Base-by-base conservation (phyloP, 2,329 filamentous ascomycete genomes). In the Fusarium veterinarium region DNA sequence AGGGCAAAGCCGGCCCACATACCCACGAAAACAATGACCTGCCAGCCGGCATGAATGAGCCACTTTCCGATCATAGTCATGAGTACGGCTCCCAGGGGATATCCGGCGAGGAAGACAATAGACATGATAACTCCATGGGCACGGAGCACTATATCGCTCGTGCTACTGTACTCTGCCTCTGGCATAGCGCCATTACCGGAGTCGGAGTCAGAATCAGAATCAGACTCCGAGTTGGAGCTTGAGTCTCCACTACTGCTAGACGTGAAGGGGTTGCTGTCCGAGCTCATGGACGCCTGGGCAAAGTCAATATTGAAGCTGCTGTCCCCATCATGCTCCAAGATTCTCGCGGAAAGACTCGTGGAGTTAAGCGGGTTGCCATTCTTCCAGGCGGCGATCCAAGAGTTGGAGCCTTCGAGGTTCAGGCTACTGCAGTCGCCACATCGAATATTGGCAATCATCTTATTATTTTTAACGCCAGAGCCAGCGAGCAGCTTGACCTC, bases 391-490 rank as follows among this genome's bases (percentile, higher is more conserved):
- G 83, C 83, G 61, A 91, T 86, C 87, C 88, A 90, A 45, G 75
- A 74, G 13, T 84, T 80, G 37, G 73, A 72, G 58, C 82, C 82
- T 11, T 77, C 69, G n/a, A 87, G 78, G 56, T 83, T 77, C 66
- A 90, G 80, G 17, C 81, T 77, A 60, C 85, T 77, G 79, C 89
- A 90, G 78, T 87, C 88, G 51, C 82, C 75, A 78, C 89, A 89
- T 37, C 78, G 78, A 46, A 92, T 81, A 74, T 91, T 91, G 71
- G 90, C 90, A 8, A 86, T 83, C 86, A 92, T 90, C 38, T 40
- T 40, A 40, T 40, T 40, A 40, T 40, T 40, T 40, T 40, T 35
- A 35, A 35, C 33, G 14, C 33, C 33, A 35, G 33, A 35, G 33
- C 33, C 33, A 35, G 33, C 33, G 14, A 35, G 33, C 14, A 35